These are phyloP conservation scores for Citrullus colocynthis DNA, from an alignment of 306 rosid species.

Conservation along the genomic window DNA sequence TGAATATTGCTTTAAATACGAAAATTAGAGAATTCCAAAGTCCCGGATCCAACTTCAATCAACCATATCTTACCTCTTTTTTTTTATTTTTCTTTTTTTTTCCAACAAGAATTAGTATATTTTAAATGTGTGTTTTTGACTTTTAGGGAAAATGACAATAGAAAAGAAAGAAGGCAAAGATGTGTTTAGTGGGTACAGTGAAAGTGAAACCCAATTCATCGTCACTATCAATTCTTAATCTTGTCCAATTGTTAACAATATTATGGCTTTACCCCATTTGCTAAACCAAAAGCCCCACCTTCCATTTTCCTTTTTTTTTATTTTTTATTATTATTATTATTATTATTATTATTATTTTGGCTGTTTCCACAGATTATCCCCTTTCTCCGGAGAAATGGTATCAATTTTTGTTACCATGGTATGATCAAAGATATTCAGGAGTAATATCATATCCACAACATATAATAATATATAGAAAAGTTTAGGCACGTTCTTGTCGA, in stretches of 20 bases:
- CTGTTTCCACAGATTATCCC: neutral
- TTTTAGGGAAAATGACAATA: neutral
- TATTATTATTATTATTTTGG: neutral
- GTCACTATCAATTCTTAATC: neutral
- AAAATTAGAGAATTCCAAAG: neutral
- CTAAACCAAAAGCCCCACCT: neutral
- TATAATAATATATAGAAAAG: neutral
- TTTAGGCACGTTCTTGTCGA: neutral
- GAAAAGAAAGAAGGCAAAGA: neutral
- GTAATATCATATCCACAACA: neutral
- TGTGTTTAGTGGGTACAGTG: neutral
- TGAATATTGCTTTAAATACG: neutral
- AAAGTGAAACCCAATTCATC: neutral
- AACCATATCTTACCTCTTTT: neutral
- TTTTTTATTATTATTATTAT: neutral
- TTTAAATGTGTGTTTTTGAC: no score
- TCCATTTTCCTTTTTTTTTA: neutral
- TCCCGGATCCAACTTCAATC: neutral
- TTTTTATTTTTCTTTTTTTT: no score
- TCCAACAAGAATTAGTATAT: no score
- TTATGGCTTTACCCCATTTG: constrained; percentile 4
- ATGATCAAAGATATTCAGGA: neutral
- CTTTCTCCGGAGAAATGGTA: neutral
- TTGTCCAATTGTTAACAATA: neutral
- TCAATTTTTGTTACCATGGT: neutral